A percentile compares a stretch with the other conserved stretches of the same genome.
phyloP scores from a whole-genome alignment of 164 flowering plant species.

The Pachysandra terminalis region DNA sequence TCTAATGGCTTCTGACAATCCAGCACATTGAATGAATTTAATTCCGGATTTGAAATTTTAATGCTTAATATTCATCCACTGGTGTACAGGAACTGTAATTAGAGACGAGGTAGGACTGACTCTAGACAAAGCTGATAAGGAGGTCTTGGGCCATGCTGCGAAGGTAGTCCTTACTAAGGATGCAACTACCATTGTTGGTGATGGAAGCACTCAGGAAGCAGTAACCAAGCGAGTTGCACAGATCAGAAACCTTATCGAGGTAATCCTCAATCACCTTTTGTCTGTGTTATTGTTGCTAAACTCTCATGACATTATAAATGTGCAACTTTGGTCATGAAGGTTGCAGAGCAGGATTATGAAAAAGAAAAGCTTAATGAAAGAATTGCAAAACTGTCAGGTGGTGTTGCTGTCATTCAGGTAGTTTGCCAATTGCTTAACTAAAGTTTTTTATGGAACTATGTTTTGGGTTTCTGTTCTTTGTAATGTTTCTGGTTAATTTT shows the following conservation, averaged over 20 bases:
- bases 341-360: conserved; percentile 91
- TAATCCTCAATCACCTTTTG: conserved; percentile 8
- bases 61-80: background rate
- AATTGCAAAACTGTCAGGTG: conserved; percentile 95
- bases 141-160: conserved; percentile 87
- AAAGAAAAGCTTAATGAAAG: conserved; percentile 93
- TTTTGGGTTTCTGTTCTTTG: background rate
- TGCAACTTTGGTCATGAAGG: conserved; percentile 35
- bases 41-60: background rate
- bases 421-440: background rate
- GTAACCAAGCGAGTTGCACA: conserved; percentile 85
- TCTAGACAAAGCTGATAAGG: conserved; percentile 81
- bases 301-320: background rate
- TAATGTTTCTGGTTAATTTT: background rate
- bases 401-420: conserved; percentile 97
- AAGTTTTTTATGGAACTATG: background rate
- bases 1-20: too few relatives aligned
- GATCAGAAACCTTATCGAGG: conserved; percentile 86
- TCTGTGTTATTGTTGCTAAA: background rate
- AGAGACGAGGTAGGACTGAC: conserved; percentile 94
- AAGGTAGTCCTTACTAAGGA: conserved; percentile 97
- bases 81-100: conserved; percentile 74
- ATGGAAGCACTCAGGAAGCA: conserved; percentile 95
- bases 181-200: conserved; percentile 87
- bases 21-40: too few relatives aligned